Evolutionary conservation across 1,284 basidiomycete genomes (phyloP).

Genomic region (Cutaneotrichosporon arboriforme): DNA sequence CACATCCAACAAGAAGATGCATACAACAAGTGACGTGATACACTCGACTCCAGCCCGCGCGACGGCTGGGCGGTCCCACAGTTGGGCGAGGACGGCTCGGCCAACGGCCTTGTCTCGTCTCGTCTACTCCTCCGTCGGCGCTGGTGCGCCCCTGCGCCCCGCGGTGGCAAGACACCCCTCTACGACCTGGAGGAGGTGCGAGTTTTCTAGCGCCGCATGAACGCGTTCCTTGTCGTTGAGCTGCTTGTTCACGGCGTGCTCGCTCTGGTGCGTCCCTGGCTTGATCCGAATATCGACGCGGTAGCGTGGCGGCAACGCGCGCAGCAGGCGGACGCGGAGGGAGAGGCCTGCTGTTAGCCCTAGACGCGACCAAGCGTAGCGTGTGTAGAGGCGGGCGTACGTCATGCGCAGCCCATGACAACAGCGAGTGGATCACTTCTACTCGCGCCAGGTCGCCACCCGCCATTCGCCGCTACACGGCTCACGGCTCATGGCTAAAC

Average conservation of each 20-base stretch:
- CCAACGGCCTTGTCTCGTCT: too few species aligned
- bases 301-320: constrained; percentile 85
- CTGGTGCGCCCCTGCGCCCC: constrained; percentile 41
- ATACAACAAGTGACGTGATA: too few species aligned
- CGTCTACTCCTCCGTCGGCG: neutral
- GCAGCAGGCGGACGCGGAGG: constrained; percentile 82
- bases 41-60: too few species aligned
- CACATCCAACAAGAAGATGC: neutral
- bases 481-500: too few species aligned
- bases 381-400: too few species aligned
- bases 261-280: constrained; percentile 91
- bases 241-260: constrained; percentile 94
- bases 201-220: constrained; percentile 92
- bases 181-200: constrained; percentile 75
- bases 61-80: too few species aligned
- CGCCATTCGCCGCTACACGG: too few species aligned
- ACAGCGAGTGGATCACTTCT: too few species aligned
- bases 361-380: too few species aligned
- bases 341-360: constrained; percentile 63
- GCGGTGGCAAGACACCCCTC: constrained; percentile 72
- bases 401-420: too few species aligned
- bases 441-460: too few species aligned
- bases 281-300: constrained; percentile 93
- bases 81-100: neutral
- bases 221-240: constrained; percentile 98